A percentile compares a stretch with the other conserved stretches of the same genome.
Evolutionary conservation across 441 rosid species (phyloP).

Genomic region (Pelargonium cotyledonis): DNA sequence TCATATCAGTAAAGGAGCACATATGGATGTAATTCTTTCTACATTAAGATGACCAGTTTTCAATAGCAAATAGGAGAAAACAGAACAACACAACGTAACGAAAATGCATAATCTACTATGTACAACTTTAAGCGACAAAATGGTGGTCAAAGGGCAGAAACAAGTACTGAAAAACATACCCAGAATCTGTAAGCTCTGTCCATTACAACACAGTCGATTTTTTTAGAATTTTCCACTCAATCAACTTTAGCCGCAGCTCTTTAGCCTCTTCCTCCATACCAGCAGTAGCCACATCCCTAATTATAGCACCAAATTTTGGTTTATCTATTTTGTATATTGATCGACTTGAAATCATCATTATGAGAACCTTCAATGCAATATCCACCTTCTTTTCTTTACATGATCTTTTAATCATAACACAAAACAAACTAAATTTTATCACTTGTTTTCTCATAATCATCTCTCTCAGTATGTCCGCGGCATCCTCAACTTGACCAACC

Average conservation of each 20-base stretch:
- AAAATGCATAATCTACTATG: no score
- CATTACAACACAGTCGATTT: constrained; percentile 14
- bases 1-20: no score
- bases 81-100: no score
- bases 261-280: constrained; percentile 65
- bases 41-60: no score
- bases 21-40: no score
- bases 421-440: constrained; percentile 44
- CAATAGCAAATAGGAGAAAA: no score
- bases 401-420: constrained; percentile 42
- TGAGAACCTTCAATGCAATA: constrained; percentile 58
- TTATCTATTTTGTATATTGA: constrained; percentile 40
- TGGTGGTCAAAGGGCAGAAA: no score
- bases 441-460: constrained; percentile 44
- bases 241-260: constrained; percentile 45
- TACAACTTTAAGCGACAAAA: no score
- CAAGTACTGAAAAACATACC: no score
- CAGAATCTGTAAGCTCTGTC: no score
- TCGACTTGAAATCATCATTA: constrained; percentile 52
- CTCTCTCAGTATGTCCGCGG: constrained; percentile 47
- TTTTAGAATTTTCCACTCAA: constrained; percentile 36
- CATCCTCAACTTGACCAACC: constrained; percentile 43
- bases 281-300: constrained; percentile 47
- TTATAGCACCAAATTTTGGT: constrained; percentile 31
- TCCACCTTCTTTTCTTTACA: constrained; percentile 56